These are phyloP conservation scores for Aspergillus sp. DNA, from an alignment of 2,329 filamentous ascomycete species.

Conservation along the genomic window DNA sequence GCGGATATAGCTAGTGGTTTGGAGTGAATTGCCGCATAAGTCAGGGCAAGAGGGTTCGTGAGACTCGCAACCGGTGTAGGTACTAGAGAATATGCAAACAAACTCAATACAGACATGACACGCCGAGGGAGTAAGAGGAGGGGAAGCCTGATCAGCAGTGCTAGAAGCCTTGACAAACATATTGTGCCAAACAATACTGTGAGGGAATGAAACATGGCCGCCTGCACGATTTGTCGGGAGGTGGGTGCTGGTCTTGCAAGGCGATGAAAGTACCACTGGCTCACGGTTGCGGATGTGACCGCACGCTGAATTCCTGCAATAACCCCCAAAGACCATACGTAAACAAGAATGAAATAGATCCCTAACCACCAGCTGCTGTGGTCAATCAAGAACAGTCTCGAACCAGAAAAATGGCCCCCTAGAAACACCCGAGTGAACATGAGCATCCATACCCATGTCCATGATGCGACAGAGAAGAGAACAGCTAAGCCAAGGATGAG, in stretches of 20 bases:
- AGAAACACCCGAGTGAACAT: constrained; percentile 97
- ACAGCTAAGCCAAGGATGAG: constrained; percentile 75
- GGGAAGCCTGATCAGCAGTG: constrained; percentile 74
- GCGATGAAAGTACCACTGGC: constrained; percentile 98
- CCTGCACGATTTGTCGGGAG: constrained; percentile 72
- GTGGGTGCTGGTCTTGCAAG: constrained; percentile 70
- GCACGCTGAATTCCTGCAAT: constrained; percentile 83
- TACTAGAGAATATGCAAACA: constrained; percentile 71
- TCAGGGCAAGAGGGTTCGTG: constrained; percentile 86
- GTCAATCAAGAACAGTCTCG: constrained; percentile 69
- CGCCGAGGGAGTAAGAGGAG: constrained; percentile 75
- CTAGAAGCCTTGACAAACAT: constrained; percentile 75
- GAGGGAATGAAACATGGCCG: constrained; percentile 71
- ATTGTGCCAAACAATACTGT: constrained; percentile 90
- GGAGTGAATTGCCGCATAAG: constrained; percentile 89
- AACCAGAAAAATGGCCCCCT: constrained; percentile 67
- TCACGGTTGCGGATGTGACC: constrained; percentile 89
- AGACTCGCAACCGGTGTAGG: constrained; percentile 78
- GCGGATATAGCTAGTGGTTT: constrained; percentile 72
- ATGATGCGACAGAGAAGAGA: constrained; percentile 67
- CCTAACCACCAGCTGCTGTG: constrained; percentile 91
- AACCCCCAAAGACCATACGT: constrained; percentile 87
- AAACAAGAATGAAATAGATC: constrained; percentile 85
- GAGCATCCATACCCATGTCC: constrained; percentile 92
- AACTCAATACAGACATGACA: constrained; percentile 60